Evolutionary conservation across 176 grass and related monocot species (phyloP), one percentile per base, ranked within the genome.

Genomic region (Areca catechu): DNA sequence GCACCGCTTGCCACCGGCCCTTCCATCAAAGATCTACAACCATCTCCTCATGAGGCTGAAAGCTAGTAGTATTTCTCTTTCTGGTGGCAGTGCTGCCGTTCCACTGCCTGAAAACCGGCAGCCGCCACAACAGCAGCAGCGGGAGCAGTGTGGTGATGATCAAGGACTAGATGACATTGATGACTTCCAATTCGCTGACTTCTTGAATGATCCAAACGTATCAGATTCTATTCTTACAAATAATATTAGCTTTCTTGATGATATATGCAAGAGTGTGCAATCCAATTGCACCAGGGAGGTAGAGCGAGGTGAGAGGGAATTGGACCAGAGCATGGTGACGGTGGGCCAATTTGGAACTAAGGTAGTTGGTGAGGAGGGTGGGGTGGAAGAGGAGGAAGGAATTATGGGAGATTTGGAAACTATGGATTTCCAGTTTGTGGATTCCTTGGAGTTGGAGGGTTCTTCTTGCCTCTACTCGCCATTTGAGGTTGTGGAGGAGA

Each of bases 181-280:
- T 58, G n/a, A 67, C 34, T n/a, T 81, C 53, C 74, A 85, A 0
- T 71, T 85, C 14, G 73, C 84, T 7, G 81, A 85, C 50, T 85
- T 78, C 54, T 16, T 89, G 34, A 85, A 75, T 60, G 49, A 72
- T 29, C 49, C 57, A 10, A 37, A 12, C 9, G 7, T 37, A 37
- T 12, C 5, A 12, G 34, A 37, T 37, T 12, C 34, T 37, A 37
- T 7, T 37, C 55, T 70, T 17, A 16, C 49, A 37, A 37, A 37
- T 37, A 5, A 25, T 7, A 9, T 28, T 15, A 27, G 57, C 7
- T 34, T 19, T 23, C 22, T 61, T 52, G 24, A 37, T 12, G 7
- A 37, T 37, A 12, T 37, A 12, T 37, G 34, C 2, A 12, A 37
- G 34, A 37, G 9, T 12, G 5, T 37, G 34, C 34, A 37, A 37